These are phyloP conservation scores for Ilex aquifolium DNA, from an alignment of 257 asterid species.

Conservation along the genomic window DNA sequence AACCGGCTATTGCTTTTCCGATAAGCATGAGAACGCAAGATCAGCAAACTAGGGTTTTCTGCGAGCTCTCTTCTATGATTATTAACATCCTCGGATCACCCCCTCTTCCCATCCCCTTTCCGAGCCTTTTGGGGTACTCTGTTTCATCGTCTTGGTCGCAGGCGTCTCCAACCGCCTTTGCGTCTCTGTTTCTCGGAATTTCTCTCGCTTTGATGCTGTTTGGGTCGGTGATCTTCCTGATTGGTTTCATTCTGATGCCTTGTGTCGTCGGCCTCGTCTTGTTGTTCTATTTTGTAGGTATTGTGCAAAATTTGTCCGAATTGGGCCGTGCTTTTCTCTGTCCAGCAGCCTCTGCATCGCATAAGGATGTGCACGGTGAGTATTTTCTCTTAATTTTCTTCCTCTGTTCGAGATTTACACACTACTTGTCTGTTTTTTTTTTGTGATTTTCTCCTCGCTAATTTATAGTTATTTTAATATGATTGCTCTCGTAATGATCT, in stretches of 20 bases:
- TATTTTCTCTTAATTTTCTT: background rate
- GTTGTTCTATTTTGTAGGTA: slow-evolving; percentile 36
- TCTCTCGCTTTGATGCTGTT: slow-evolving; percentile 50
- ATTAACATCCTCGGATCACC: slow-evolving; percentile 30
- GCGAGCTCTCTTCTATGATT: slow-evolving; percentile 47
- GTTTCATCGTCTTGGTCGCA: slow-evolving; percentile 18
- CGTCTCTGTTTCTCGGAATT: slow-evolving; percentile 48
- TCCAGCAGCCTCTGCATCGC: slow-evolving; percentile 18
- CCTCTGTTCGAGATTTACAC: background rate
- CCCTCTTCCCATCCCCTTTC: slow-evolving; percentile 22
- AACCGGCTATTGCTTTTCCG: background rate
- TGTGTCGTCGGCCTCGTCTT: slow-evolving; percentile 31
- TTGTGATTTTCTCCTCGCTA: too few relatives aligned
- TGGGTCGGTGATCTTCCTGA: slow-evolving; percentile 42
- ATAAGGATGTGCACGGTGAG: slow-evolving; percentile 19
- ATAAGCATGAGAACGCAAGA: slow-evolving; percentile 27
- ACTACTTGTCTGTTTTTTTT: too few relatives aligned
- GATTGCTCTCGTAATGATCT: too few relatives aligned
- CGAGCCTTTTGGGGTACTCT: slow-evolving; percentile 13
- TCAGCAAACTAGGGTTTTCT: slow-evolving; percentile 22
- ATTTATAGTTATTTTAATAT: too few relatives aligned
- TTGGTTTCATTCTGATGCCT: slow-evolving; percentile 54
- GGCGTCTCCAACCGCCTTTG: slow-evolving; percentile 45
- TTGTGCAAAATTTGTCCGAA: slow-evolving; percentile 32
- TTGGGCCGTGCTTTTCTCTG: slow-evolving; percentile 37